A percentile compares a stretch with the other conserved stretches of the same genome.
phyloP scores from a whole-genome alignment of 2,329 filamentous ascomycete genomes.

The Elsinoe australis region DNA sequence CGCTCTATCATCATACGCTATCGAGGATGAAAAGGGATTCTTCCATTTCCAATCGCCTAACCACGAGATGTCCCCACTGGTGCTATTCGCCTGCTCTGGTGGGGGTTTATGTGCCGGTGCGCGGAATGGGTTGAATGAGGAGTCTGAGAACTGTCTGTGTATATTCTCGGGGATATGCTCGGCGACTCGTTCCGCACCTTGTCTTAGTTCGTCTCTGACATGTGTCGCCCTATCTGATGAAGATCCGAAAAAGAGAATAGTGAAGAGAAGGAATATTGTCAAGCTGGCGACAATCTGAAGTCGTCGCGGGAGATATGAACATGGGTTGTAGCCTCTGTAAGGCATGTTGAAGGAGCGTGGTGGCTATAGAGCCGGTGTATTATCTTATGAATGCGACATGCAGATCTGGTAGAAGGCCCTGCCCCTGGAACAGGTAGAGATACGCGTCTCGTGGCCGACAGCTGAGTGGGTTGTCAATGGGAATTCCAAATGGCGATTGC shows the following conservation, averaged over 20 bases:
- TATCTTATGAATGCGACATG: conserved; percentile 10
- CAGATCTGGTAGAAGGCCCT: not conserved
- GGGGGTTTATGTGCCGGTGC: conserved; percentile 63
- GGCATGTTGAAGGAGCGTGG: conserved; percentile 12
- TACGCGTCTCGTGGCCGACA: too few relatives aligned
- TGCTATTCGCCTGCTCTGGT: conserved; percentile 68
- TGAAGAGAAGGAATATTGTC: conserved; percentile 33
- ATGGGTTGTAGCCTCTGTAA: conserved; percentile 26
- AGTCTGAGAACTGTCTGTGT: conserved; percentile 30
- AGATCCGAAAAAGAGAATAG: conserved; percentile 31
- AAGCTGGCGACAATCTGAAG: conserved; percentile 40
- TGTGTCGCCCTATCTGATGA: conserved; percentile 28
- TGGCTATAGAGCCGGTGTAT: conserved; percentile 9
- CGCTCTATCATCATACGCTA: conserved; percentile 72
- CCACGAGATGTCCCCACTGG: conserved; percentile 72
- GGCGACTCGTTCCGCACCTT: conserved; percentile 35
- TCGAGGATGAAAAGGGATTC: conserved; percentile 75
- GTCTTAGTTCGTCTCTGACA: conserved; percentile 32
- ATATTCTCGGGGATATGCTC: conserved; percentile 28
- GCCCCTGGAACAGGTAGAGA: too few relatives aligned
- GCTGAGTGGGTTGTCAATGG: too few relatives aligned
- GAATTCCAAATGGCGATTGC: too few relatives aligned
- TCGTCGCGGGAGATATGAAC: conserved; percentile 38
- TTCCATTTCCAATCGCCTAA: conserved; percentile 85
- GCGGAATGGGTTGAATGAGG: conserved; percentile 55